Evolutionary conservation across 1,139 yeast species (phyloP), one percentile per base, ranked within the genome.

Genomic region (Sugiyamaella neomexicana): DNA sequence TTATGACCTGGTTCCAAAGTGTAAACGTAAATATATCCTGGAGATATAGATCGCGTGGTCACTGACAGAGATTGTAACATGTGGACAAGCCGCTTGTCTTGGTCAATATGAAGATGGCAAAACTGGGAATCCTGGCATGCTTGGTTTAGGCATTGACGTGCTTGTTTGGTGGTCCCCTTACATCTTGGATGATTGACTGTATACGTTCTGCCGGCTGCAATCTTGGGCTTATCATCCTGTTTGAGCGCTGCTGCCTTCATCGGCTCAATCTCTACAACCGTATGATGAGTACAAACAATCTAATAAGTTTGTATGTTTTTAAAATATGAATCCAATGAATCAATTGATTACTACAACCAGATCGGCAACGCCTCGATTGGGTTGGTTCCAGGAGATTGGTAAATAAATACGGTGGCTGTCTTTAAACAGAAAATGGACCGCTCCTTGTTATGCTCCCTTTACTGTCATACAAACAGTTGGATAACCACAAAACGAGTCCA

Each of bases 1-100:
- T 51, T 45, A 36, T 61, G 63, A 5, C 55, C 49, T 15, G 55
- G 46, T n/a, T 59, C 60, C 27, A 66, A 55, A 1, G 69, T 62
- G 55, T 66, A 68, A 9, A 61, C 60, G 53, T 68, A 68, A 25
- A 68, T 62, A 50, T 54, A 68, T 2, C 70, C 70, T 15, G 54
- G 58, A n/a, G 58, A 47, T 42, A 54, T 46, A 1, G 57, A 34
- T 36, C 52, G 52, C 29, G 54, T 58, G n/a, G 56, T 41, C 7
- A 55, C 16, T 1, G 57, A 45, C 39, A 59, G 41, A 10, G 54
- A 34, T 12, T 53, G 40, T 52, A 59, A 48, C 55, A 58, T 51
- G 9, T 39, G 46, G 8, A 59, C 52, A 7, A 60, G 50, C 16
- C 46, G 40, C 23, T 47, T 49, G 45, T 52, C 55, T 32, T 55